Base-by-base conservation (phyloP, 2,329 filamentous ascomycete genomes). In the Didymella arachidicola region DNA sequence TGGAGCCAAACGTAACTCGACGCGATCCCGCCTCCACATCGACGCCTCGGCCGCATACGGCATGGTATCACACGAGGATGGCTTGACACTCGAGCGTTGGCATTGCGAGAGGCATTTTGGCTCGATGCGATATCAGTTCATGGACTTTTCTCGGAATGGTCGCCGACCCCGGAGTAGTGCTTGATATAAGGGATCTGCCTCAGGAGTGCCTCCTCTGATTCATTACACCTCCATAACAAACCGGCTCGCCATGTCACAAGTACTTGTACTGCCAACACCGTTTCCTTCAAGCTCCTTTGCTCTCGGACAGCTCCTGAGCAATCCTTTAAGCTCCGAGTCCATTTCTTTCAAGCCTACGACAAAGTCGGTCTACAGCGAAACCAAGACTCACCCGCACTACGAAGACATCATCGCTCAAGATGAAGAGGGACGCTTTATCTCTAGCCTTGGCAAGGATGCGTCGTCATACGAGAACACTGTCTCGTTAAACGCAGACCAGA, bases 261-360 rank as follows among this genome's bases (percentile, higher is more conserved):
- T 68, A 12, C 41, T 72, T 43, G 50, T 65, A 11, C 63, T 75
- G 4, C 72, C 72, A 22, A 48, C 60, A 8, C 69, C 71, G 41
- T 63, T 71, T 11, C 55, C 71, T 14, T 53, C 68, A 14, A 58
- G 48, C 34, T 59, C 66, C 5, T 47, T 75, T 22, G 49, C 57
- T 6, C 58, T 73, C 2, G 71, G 72, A n/a, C 72, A 75, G 53
- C 59, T 75, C 36, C 59, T 74, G 44, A 62, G 61, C 41, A 61
- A 72, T 29, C 72, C 70, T 10, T 51, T 73, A 4, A 43, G 63
- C 22, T 42, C 63, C 1, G 45, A 57, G 5, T 61, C 63, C n/a
- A 32, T 47, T 29, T 68, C 62, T 14, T 66, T 67, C 42, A 60
- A 54, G 48, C 63, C 60, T 22, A 53, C 64, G 50, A 43, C 41